Evolutionary conservation across 2,329 filamentous ascomycete genomes (phyloP), one percentile per base, ranked within the genome.

Genomic region (Talaromyces sp.): DNA sequence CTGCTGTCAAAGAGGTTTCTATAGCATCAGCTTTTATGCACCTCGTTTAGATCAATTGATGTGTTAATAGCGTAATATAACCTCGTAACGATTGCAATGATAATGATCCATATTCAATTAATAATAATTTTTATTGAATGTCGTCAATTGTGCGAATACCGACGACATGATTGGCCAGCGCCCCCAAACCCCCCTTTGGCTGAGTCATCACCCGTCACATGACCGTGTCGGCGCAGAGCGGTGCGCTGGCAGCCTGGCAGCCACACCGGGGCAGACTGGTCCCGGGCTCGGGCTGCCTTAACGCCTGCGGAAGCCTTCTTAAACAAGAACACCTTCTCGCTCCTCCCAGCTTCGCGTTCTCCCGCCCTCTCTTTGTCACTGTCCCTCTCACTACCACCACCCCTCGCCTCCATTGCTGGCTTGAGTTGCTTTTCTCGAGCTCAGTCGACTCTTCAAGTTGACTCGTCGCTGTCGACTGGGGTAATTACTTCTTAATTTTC

Each of bases 151-250:
- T 35, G 32, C 32, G 3, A 35, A 35, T 35, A 35, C 1, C 32
- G 32, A 35, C 32, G 5, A 35, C 32, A 43, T 51, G 49, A 19
- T 51, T 51, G 49, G 13, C 26, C 19, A 2, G 13, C 1, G 7
- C 10, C 26, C 49, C 21, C n/a, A n/a, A 27, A 6, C 49, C 26
- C 21, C 21, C 49, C 10, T 24, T 2, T 1, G 57, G 57, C 50
- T 62, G 60, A 62, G 57, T 62, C 60, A 62, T 46, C 60, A 1
- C 24, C 3, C 24, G 17, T 64, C 62, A 64, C 62, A 64, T 64
- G 62, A 62, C n/a, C n/a, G 3, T 5, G 13, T 10, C 31, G 2
- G 10, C 21, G 31, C 11, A 21, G 24, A 57, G 9, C 14, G 19
- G 38, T 58, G 52, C 49, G 55, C 31, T 49, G 35, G 24, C 49